These are phyloP conservation scores for Fusarium sp. DNA, from an alignment of 2,329 filamentous ascomycete genomes.

Conservation along the genomic window DNA sequence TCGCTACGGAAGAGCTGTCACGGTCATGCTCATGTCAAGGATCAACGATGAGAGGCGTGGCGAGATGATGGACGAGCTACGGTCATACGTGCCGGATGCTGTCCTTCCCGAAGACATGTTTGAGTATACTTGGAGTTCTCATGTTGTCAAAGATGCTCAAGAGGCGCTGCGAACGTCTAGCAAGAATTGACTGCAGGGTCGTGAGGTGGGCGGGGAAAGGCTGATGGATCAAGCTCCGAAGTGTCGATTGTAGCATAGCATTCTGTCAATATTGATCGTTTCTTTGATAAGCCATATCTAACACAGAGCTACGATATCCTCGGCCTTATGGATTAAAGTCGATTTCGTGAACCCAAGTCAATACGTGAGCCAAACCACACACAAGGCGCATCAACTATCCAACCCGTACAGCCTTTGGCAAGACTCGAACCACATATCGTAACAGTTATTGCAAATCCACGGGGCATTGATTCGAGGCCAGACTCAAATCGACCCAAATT, in stretches of 20 bases:
- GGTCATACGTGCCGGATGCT: slow-evolving; percentile 4
- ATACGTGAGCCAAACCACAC: too few species aligned
- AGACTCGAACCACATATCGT: too few species aligned
- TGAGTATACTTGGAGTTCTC: neutral
- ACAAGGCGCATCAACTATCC: too few species aligned
- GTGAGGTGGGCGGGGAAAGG: neutral
- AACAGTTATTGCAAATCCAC: too few species aligned
- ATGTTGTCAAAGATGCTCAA: neutral
- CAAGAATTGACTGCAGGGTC: neutral
- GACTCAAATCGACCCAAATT: neutral
- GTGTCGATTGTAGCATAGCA: neutral
- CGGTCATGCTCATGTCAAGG: slow-evolving; percentile 10
- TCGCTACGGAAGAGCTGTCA: slow-evolving; percentile 1
- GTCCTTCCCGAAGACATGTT: neutral
- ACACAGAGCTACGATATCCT: too few species aligned
- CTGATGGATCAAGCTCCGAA: neutral
- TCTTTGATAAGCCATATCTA: too few species aligned
- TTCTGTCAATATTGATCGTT: neutral
- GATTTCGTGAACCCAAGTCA: too few species aligned
- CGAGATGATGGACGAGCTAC: slow-evolving; percentile 10
- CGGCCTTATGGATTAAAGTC: too few species aligned
- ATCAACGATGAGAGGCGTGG: slow-evolving; percentile 2
- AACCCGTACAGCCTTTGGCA: too few species aligned
- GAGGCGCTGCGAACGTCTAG: neutral
- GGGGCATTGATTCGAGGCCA: neutral